Evolutionary conservation across 2,329 filamentous ascomycete genomes (phyloP).

Genomic region (Rutstroemia sp.): DNA sequence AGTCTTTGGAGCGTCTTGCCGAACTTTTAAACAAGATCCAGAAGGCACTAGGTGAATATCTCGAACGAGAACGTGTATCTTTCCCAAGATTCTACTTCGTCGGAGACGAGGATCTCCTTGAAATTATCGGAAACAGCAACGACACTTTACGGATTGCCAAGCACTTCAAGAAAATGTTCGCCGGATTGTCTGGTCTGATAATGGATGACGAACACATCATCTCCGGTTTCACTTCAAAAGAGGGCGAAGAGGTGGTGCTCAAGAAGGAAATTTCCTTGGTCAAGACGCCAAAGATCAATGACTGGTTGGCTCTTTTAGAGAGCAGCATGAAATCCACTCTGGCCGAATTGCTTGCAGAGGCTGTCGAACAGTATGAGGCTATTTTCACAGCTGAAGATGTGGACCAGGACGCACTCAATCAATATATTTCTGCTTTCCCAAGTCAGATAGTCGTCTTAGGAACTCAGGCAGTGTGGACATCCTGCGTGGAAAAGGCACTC

Average conservation of each 20-base stretch:
- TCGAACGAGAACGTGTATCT: conserved; percentile 93
- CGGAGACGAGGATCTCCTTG: conserved; percentile 92
- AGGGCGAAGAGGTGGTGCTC: conserved; percentile 79
- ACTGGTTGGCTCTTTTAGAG: conserved; percentile 94
- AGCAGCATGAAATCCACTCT: conserved; percentile 90
- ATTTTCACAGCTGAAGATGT: conserved; percentile 68
- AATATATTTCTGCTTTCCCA: conserved; percentile 79
- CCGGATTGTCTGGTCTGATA: conserved; percentile 80
- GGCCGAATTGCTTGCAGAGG: conserved; percentile 82
- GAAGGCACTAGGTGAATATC: conserved; percentile 95
- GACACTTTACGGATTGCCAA: conserved; percentile 94
- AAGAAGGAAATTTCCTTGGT: conserved; percentile 88
- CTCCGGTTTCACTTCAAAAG: conserved; percentile 87
- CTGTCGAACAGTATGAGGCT: conserved; percentile 71
- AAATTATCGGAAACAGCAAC: conserved; percentile 99
- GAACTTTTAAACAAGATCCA: conserved; percentile 98
- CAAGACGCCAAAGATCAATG: conserved; percentile 95
- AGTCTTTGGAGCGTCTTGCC: conserved; percentile 90
- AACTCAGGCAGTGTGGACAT: conserved; percentile 91
- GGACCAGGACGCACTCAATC: conserved; percentile 61
- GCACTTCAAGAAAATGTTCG: conserved; percentile 99
- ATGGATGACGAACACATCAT: conserved; percentile 91
- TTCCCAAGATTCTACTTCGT: conserved; percentile 99
- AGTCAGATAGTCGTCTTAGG: conserved; percentile 94
- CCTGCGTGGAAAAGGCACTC: conserved; percentile 72